These are phyloP conservation scores for Aspergillus clavatus DNA, from an alignment of 2,329 filamentous ascomycete genomes.

Conservation along the genomic window DNA sequence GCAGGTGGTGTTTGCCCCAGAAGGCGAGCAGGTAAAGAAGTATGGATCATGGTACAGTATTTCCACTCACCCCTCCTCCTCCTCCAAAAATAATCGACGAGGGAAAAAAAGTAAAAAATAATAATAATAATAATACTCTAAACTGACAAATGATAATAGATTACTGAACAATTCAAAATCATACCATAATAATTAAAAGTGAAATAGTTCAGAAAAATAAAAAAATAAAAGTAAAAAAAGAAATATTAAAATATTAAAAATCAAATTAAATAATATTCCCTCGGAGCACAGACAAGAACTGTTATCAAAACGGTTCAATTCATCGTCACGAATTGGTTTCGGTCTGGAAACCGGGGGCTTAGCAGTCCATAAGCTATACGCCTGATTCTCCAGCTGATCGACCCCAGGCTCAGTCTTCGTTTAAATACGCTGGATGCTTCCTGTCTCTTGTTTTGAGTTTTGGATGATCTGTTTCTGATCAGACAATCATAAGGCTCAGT, in stretches of 20 bases:
- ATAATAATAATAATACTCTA: too few relatives aligned
- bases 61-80: background rate
- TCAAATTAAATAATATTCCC: too few relatives aligned
- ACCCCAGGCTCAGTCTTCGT: slow-evolving; percentile 12
- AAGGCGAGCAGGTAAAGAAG: slow-evolving; percentile 6
- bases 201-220: background rate
- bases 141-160: background rate
- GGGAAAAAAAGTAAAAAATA: background rate
- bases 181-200: background rate
- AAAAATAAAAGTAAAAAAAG: slow-evolving; percentile 6
- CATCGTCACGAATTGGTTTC: slow-evolving; percentile 8
- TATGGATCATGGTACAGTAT: too few relatives aligned
- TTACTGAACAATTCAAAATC: slow-evolving; percentile 6
- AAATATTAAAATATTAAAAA: too few relatives aligned
- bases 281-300: slow-evolving; percentile 17
- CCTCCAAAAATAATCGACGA: slow-evolving; percentile 3
- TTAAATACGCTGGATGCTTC: slow-evolving; percentile 17
- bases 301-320: slow-evolving; percentile 21
- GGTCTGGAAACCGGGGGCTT: slow-evolving; percentile 19
- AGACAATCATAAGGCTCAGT: background rate
- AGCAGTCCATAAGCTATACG: slow-evolving; percentile 16
- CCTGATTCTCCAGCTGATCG: slow-evolving; percentile 16
- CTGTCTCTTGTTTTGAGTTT: slow-evolving; percentile 10
- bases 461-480: slow-evolving; percentile 4
- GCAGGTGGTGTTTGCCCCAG: slow-evolving; percentile 2